phyloP scores from a whole-genome alignment of 805 yeast species.

The Komagataella mondaviorum region DNA sequence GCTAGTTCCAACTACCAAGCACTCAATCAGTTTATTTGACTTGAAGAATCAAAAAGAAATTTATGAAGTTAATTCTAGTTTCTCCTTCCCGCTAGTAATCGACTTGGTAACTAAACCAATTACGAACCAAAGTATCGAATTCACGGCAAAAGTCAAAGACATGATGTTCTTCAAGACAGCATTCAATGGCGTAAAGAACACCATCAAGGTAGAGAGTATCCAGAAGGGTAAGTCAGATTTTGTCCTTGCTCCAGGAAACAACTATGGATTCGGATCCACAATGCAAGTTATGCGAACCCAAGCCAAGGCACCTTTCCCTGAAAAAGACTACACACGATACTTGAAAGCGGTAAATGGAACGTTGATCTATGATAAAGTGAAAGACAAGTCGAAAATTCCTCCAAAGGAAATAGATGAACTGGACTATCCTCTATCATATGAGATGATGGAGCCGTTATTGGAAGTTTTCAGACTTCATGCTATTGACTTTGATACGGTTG shows the following conservation, averaged over 20 bases:
- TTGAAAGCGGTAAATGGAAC: slow-evolving; percentile 18
- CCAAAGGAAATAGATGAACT: not conserved
- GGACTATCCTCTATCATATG: not conserved
- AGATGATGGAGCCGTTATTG: not conserved
- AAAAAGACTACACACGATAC: slow-evolving; percentile 13
- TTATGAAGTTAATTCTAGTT: slow-evolving; percentile 8
- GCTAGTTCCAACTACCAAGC: slow-evolving; percentile 11
- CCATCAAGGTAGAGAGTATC: slow-evolving; percentile 13
- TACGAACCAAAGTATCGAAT: slow-evolving; percentile 12
- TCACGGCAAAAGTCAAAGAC: slow-evolving; percentile 16
- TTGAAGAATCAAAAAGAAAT: slow-evolving; percentile 5
- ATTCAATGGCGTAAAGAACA: slow-evolving; percentile 9
- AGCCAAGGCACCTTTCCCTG: slow-evolving; percentile 10
- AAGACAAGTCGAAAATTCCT: not conserved
- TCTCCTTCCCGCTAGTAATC: slow-evolving; percentile 18
- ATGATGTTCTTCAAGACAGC: slow-evolving; percentile 6
- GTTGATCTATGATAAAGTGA: slow-evolving; percentile 13
- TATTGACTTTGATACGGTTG: not conserved
- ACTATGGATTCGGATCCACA: slow-evolving; percentile 28
- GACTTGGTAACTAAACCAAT: slow-evolving; percentile 8
- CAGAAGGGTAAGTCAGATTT: slow-evolving; percentile 34
- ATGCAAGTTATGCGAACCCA: slow-evolving; percentile 18
- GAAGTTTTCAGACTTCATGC: not conserved
- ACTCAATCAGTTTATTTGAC: slow-evolving; percentile 14
- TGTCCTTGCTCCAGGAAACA: slow-evolving; percentile 28